phyloP scores from a whole-genome alignment of 2,329 filamentous ascomycete species.

The Parascedosporium putredinis region DNA sequence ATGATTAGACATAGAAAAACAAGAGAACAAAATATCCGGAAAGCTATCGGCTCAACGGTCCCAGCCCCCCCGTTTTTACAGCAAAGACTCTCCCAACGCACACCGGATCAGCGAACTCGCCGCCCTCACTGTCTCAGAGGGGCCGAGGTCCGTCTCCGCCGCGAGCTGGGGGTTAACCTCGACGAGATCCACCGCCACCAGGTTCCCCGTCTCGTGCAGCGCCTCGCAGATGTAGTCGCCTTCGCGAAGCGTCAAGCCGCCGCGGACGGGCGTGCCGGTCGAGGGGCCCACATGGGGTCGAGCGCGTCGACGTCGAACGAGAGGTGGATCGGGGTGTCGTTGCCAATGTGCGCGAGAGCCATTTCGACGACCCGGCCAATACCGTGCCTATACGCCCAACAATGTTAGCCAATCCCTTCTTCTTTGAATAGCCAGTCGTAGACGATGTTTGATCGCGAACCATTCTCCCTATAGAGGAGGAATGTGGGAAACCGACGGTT shows the following conservation, averaged over 20 bases:
- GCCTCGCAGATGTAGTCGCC: conserved; percentile 94
- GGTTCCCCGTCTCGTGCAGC: conserved; percentile 67
- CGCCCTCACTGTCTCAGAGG: conserved; percentile 76
- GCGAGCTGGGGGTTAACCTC: conserved; percentile 71
- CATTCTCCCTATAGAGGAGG: too few relatives aligned
- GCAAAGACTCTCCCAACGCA: conserved; percentile 79
- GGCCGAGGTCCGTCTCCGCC: conserved; percentile 48
- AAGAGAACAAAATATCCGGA: not conserved
- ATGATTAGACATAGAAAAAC: not conserved
- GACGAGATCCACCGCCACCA: conserved; percentile 72
- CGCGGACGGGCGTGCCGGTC: conserved; percentile 89
- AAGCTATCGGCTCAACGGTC: too few relatives aligned
- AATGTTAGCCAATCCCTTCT: conserved; percentile 9
- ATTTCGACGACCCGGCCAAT: conserved; percentile 96
- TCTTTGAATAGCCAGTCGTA: too few relatives aligned
- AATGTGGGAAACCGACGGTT: too few relatives aligned
- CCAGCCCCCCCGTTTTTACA: conserved; percentile 35
- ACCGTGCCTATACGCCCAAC: conserved; percentile 51
- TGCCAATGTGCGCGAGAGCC: conserved; percentile 92
- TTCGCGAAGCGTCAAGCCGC: conserved; percentile 85
- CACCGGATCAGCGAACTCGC: conserved; percentile 88
- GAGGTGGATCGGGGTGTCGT: conserved; percentile 90
- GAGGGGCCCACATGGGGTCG: conserved; percentile 95
- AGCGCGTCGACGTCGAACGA: conserved; percentile 96
- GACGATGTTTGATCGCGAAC: too few relatives aligned